Percentiles rank a stretch among this genome's conserved stretches.
These are phyloP conservation scores for Biscogniauxia marginata DNA, from an alignment of 2,329 filamentous ascomycete genomes.

Conservation along the genomic window DNA sequence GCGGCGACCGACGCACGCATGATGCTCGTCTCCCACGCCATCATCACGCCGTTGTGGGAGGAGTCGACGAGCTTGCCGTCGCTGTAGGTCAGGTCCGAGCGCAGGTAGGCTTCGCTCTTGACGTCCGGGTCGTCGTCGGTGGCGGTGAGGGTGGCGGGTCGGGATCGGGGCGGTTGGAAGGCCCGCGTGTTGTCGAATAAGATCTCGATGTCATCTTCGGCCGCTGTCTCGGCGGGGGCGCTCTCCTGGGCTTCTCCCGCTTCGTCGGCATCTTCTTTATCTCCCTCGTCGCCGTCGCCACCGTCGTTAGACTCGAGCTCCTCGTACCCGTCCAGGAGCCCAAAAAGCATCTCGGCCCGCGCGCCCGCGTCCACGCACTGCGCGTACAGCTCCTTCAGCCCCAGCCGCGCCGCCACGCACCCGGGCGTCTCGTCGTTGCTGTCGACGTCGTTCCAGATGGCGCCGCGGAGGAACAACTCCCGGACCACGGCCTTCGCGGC, in stretches of 20 bases:
- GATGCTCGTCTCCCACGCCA: slow-evolving; percentile 86
- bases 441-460: slow-evolving; percentile 97
- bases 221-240: slow-evolving; percentile 8
- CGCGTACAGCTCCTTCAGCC: slow-evolving; percentile 70
- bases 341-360: slow-evolving; percentile 82
- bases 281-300: slow-evolving; percentile 44
- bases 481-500: slow-evolving; percentile 67
- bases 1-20: slow-evolving; percentile 75
- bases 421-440: slow-evolving; percentile 84
- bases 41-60: slow-evolving; percentile 84
- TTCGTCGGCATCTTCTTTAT: slow-evolving; percentile 43
- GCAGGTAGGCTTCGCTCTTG: slow-evolving; percentile 67
- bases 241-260: slow-evolving; percentile 25
- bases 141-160: slow-evolving; percentile 28
- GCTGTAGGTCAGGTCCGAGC: slow-evolving; percentile 63
- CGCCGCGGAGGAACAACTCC: slow-evolving; percentile 80
- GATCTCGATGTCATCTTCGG: slow-evolving; percentile 26
- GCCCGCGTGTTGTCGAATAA: slow-evolving; percentile 27
- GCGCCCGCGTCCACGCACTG: slow-evolving; percentile 87
- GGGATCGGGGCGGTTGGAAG: slow-evolving; percentile 26
- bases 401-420: slow-evolving; percentile 73
- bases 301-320: slow-evolving; percentile 60
- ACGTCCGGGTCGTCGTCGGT: slow-evolving; percentile 43
- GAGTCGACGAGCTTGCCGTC: slow-evolving; percentile 69
- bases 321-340: slow-evolving; percentile 79